These are phyloP conservation scores for Zea mays DNA, from an alignment of 176 grass and related monocot species.

Conservation along the genomic window Zm-B73-REFERENCE-NAM-5.0 NC_050098.1:60386001-60386500, in stretches of 20 bases:
- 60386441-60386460: conserved; percentile 90
- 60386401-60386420: conserved; percentile 88
- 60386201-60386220: conserved; percentile 97
- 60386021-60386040: conserved; percentile 97
- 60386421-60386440: conserved; percentile 96
- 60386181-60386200: conserved; percentile 72
- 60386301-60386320: conserved; percentile 72
- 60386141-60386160: conserved; percentile 96
- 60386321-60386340: conserved; percentile 93
- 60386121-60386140: conserved; percentile 99
- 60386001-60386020: conserved; percentile 99
- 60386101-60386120: conserved; percentile 88
- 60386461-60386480: conserved; percentile 75
- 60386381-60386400: conserved; percentile 98
- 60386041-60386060: conserved; percentile 92
- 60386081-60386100: conserved; percentile 97
- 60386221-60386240: conserved; percentile 93
- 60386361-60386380: conserved; percentile 98
- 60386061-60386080: conserved; percentile 91
- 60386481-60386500: conserved; percentile 92
- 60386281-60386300: conserved; percentile 82
- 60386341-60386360: conserved; percentile 70
- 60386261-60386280: conserved; percentile 95
- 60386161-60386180: conserved; percentile 94
- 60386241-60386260: conserved; percentile 94